Conservation (phyloP, 2,329 filamentous ascomycete genomes). For the Venturiaceae sp. region DNA sequence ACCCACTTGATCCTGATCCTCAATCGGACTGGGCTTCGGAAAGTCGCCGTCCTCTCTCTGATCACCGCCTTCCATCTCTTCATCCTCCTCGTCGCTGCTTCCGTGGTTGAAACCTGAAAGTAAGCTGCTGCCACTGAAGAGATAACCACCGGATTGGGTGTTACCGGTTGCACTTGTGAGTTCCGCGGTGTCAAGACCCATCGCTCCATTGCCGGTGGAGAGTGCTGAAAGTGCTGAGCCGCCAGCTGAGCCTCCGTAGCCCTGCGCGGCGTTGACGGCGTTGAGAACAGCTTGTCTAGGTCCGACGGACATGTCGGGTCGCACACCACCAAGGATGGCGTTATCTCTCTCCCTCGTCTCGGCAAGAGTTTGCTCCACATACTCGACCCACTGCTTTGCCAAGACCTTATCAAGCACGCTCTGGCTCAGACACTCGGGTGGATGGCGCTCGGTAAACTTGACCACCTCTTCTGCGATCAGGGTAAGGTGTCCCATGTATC, state of each 20-base stretch:
- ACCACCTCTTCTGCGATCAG: conserved; percentile 97
- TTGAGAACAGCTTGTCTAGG: conserved; percentile 61
- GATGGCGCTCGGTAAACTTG: conserved; percentile 92
- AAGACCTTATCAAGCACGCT: conserved; percentile 80
- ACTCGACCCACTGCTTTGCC: conserved; percentile 84
- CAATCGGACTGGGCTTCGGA: conserved; percentile 20
- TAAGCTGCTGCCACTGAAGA: conserved; percentile 28
- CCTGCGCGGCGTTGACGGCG: conserved; percentile 46
- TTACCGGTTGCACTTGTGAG: conserved; percentile 55
- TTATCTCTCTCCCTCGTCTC: conserved; percentile 95
- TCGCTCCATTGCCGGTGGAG: conserved; percentile 53
- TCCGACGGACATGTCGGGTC: conserved; percentile 80
- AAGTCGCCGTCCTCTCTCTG: conserved; percentile 48
- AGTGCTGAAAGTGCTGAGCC: conserved; percentile 55
- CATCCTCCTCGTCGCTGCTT: conserved; percentile 92
- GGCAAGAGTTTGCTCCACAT: conserved; percentile 85
- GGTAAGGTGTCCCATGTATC: conserved; percentile 97
- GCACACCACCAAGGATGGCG: conserved; percentile 90
- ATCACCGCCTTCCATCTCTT: conserved; percentile 80
- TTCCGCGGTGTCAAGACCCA: conserved; percentile 54
- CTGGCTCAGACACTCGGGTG: conserved; percentile 76
- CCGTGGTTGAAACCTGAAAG: conserved; percentile 89
- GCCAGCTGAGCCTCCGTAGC: conserved; percentile 37
- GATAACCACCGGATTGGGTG: conserved; percentile 27
- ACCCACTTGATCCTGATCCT: conserved; percentile 56